Evolutionary conservation across 805 yeast species (phyloP), one percentile per base, ranked within the genome.

Genomic region (Zygosaccharomyces siamensis): DNA sequence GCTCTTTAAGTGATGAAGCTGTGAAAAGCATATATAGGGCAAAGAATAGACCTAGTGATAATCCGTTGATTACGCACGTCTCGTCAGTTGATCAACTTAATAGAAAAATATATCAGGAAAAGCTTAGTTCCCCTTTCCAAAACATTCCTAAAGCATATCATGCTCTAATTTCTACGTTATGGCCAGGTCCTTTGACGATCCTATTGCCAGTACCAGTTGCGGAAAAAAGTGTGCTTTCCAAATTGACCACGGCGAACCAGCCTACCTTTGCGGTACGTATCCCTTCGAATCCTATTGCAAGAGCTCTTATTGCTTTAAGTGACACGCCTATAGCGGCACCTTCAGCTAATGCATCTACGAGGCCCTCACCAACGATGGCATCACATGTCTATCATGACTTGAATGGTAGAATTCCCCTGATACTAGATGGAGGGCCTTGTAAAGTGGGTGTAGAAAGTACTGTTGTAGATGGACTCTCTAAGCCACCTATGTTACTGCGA

Each of bases 171-270:
- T 73, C 75, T 2, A 75, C 74, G 53, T 85, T 86, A 59, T 93
- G 98, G 98, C 99, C 99, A 0, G 99, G 99, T 0, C 98, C 99
- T 0, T 70, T 93, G 48, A 89, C 97, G 0, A 87, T 93, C 30
- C 66, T 93, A 44, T 69, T 93, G 18, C 97, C 97, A 0, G 72
- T 79, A 4, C 68, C 71, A 26, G 55, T 68, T 10, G 61, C 67
- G 24, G 55, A 52, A 4, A 59, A 61, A 3, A 70, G 76, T 5
- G 79, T 79, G 1, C 71, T 92, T 2, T 89, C 97, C 1, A 71
- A 73, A 30, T 71, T 79, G 14, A 95, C 93, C 20, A 92, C 99
- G 0, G 93, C 92, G 0, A 83, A 81, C 7, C 97, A 92, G 64
- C 74, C 81, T 14, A 93, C 99, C 0, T 87, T 90, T 63, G 99